phyloP scores from a whole-genome alignment of 2,329 filamentous ascomycete genomes.

The Mollisia scopiformis region DNA sequence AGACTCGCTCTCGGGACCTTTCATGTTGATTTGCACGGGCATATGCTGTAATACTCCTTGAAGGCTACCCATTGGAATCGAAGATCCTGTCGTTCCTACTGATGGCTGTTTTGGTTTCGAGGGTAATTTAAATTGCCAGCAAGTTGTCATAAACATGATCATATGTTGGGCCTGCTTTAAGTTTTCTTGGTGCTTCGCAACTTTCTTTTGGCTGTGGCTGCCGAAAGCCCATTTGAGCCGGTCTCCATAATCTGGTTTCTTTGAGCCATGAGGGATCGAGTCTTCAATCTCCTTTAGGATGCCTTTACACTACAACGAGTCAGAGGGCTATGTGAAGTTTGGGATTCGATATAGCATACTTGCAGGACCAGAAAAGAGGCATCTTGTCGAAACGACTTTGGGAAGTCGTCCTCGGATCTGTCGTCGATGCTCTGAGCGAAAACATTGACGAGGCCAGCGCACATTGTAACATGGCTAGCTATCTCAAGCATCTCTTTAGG shows the following conservation, averaged over 20 bases:
- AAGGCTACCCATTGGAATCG: neutral
- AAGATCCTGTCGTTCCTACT: neutral
- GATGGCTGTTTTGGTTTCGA: constrained; percentile 1
- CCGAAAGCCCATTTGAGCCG: constrained; percentile 18
- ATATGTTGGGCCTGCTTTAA: constrained; percentile 21
- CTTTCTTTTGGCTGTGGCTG: constrained; percentile 16
- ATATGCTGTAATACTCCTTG: constrained; percentile 3
- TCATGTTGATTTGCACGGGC: constrained; percentile 9
- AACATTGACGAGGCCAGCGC: constrained; percentile 17
- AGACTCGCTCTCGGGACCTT: neutral
- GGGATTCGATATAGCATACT: constrained; percentile 1
- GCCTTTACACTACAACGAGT: neutral
- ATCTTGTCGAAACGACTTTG: constrained; percentile 12
- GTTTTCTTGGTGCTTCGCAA: constrained; percentile 12
- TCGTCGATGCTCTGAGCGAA: constrained; percentile 19
- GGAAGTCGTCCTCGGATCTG: constrained; percentile 1
- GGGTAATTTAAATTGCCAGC: constrained; percentile 20
- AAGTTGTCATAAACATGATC: constrained; percentile 25
- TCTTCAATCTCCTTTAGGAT: constrained; percentile 15
- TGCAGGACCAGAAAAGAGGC: constrained; percentile 10
- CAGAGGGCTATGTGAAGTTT: too few species aligned
- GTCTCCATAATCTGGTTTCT: constrained; percentile 15
- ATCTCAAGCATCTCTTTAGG: constrained; percentile 19
- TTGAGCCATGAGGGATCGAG: constrained; percentile 12
- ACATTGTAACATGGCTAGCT: constrained; percentile 15